Evolutionary conservation across 805 yeast species (phyloP), one percentile per base, ranked within the genome.

Genomic region (Hemisphaericaspora nanyangensis): DNA sequence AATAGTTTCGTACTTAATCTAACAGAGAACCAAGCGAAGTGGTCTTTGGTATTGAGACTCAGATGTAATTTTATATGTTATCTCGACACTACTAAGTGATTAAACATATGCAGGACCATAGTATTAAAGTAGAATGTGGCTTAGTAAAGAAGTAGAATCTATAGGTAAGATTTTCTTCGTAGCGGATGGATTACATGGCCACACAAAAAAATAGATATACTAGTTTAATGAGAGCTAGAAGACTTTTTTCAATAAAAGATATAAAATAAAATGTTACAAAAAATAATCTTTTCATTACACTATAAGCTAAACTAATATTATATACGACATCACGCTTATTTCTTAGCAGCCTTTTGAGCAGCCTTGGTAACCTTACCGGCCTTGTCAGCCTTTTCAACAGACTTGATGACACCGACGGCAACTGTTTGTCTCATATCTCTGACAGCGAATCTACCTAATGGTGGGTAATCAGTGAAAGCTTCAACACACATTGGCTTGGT

Each of bases 341-440:
- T 67, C 65, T 67, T 67, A 59, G 65, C 68, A 55, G 73, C 73
- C 62, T 67, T 67, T 46, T 51, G 61, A 50, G 73, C 73, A 56
- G 72, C 71, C 63, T 66, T 67, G 67, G 73, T 67, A 46, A 67
- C 72, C 62, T 67, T 67, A 63, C 72, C 73, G 45, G 72, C 71
- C 63, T 67, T 67, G 61, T 67, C 73, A 38, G 72, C 53, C 61
- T 67, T 67, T 52, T 62, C 73, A 44, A 67, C 72, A 49, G 70
- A 55, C 83, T 91, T 91, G 85, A 91, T 85, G 68, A 90, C 96
- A 86, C 97, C 97, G 70, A 90, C 97, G 70, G 97, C 97, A 64
- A 90, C 97, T 62, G 97, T 90, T 79, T 89, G 96, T 85, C 97
- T 86, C 97, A 89, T 89, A 78, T 89, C 97, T 85, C 97, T 90